These are phyloP conservation scores for Aspergillus candidus DNA, from an alignment of 2,329 filamentous ascomycete genomes.

Conservation along the genomic window DNA sequence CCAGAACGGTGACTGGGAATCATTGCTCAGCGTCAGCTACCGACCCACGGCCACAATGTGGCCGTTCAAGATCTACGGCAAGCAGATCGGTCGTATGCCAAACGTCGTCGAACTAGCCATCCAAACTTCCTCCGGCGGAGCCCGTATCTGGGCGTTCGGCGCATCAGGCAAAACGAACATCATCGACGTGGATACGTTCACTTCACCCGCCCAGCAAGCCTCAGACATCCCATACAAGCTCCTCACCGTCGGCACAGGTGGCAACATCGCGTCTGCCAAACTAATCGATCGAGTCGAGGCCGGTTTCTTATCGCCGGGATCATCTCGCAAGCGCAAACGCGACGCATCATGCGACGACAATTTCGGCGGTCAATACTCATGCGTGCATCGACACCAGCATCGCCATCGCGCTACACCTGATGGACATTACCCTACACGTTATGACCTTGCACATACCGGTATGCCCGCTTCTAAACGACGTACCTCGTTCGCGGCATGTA, in stretches of 20 bases:
- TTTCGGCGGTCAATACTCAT: constrained; percentile 22
- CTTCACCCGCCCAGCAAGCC: constrained; percentile 8
- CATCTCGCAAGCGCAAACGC: constrained; percentile 24
- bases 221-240: constrained; percentile 19
- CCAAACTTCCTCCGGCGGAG: constrained; percentile 35
- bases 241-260: constrained; percentile 21
- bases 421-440: constrained; percentile 2
- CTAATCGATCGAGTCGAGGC: constrained; percentile 13
- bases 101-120: constrained; percentile 48
- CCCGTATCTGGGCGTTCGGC: constrained; percentile 50
- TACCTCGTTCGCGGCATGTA: constrained; percentile 31
- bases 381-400: constrained; percentile 9
- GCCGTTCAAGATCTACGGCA: constrained; percentile 48
- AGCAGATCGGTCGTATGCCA: constrained; percentile 42
- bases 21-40: constrained; percentile 31
- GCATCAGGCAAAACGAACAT: constrained; percentile 39
- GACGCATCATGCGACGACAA: constrained; percentile 11
- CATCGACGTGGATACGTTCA: constrained; percentile 41
- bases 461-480: constrained; percentile 11
- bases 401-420: constrained; percentile 1
- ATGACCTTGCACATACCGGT: not conserved
- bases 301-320: constrained; percentile 3
- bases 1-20: constrained; percentile 38
- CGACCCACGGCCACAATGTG: constrained; percentile 37
- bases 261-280: constrained; percentile 17